Evolutionary conservation across 139 green algal species (phyloP).

Genomic region (Mychonastes homosphaera): DNA sequence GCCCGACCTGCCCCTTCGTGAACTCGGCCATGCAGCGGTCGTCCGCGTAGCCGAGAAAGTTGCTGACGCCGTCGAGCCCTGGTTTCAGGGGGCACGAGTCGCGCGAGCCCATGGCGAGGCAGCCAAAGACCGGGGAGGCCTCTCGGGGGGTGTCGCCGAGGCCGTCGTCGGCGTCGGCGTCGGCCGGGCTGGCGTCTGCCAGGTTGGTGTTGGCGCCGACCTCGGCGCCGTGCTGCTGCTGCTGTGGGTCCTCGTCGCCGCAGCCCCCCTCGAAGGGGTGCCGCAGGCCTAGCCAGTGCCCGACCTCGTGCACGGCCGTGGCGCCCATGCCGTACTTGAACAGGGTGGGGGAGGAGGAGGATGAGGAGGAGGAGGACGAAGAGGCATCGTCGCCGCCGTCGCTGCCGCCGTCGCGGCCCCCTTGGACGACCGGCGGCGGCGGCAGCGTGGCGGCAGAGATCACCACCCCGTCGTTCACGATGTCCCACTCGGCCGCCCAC

Average conservation of each 20-base stretch:
- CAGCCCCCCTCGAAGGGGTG: slow-evolving; percentile 17
- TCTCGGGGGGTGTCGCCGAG: slow-evolving; percentile 10
- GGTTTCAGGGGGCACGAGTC: not conserved
- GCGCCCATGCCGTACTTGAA: too few species aligned
- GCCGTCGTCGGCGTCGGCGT: slow-evolving; percentile 4
- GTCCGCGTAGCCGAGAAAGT: slow-evolving; percentile 18
- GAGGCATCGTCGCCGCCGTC: too few species aligned
- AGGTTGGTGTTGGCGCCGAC: too few species aligned
- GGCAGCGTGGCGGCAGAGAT: slow-evolving; percentile 10
- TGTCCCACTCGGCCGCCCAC: slow-evolving; percentile 4
- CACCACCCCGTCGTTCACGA: slow-evolving; percentile 10
- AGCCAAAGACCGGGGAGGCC: slow-evolving; percentile 10
- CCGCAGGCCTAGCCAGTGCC: slow-evolving; percentile 18
- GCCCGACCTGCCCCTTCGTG: slow-evolving; percentile 5
- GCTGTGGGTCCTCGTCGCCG: too few species aligned
- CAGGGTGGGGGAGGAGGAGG: too few species aligned
- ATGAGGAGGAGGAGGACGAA: too few species aligned
- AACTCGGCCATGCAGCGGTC: slow-evolving; percentile 15
- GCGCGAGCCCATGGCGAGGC: not conserved
- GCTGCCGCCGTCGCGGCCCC: too few species aligned
- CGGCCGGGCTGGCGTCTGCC: too few species aligned
- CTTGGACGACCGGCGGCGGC: too few species aligned
- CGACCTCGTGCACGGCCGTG: slow-evolving; percentile 20
- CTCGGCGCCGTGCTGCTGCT: too few species aligned
- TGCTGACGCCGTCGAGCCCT: slow-evolving; percentile 7